phyloP scores from a whole-genome alignment of 306 rosid genomes.

The Carpinus viminea region DNA sequence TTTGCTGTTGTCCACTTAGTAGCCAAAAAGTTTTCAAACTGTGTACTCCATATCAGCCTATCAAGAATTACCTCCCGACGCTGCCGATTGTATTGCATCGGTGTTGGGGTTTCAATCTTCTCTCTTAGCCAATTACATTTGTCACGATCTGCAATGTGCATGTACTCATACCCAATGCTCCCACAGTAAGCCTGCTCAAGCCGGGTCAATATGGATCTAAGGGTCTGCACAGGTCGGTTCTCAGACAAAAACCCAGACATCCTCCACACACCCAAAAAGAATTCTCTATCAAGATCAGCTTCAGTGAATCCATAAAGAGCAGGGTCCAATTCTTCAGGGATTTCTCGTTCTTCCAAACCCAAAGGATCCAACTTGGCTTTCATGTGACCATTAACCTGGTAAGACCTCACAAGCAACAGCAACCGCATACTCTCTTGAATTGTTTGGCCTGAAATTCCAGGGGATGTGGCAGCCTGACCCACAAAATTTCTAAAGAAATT shows the following conservation, averaged over 20 bases:
- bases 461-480: constrained; percentile 81
- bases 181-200: constrained; percentile 99
- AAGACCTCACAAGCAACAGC: constrained; percentile 84
- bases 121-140: constrained; percentile 93
- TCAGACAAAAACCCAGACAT: constrained; percentile 97
- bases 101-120: constrained; percentile 82
- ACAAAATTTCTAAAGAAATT: constrained; percentile 94
- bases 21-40: constrained; percentile 91
- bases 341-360: constrained; percentile 60
- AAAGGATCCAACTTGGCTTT: constrained; percentile 88
- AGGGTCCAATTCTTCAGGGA: constrained; percentile 82
- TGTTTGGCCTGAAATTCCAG: constrained; percentile 95
- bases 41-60: constrained; percentile 90
- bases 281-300: constrained; percentile 96
- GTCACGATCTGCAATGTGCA: constrained; percentile 86
- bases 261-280: constrained; percentile 95
- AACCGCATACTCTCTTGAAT: constrained; percentile 98
- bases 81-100: constrained; percentile 62
- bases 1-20: constrained; percentile 93
- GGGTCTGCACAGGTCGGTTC: constrained; percentile 94
- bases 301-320: constrained; percentile 86
- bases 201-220: constrained; percentile 81
- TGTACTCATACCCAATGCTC: constrained; percentile 88
- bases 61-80: constrained; percentile 89
- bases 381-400: constrained; percentile 96